Evolutionary conservation across 495 filamentous ascomycete species (phyloP), one percentile per base, ranked within the genome.

Genomic region (Astrothelium macrocarpum): DNA sequence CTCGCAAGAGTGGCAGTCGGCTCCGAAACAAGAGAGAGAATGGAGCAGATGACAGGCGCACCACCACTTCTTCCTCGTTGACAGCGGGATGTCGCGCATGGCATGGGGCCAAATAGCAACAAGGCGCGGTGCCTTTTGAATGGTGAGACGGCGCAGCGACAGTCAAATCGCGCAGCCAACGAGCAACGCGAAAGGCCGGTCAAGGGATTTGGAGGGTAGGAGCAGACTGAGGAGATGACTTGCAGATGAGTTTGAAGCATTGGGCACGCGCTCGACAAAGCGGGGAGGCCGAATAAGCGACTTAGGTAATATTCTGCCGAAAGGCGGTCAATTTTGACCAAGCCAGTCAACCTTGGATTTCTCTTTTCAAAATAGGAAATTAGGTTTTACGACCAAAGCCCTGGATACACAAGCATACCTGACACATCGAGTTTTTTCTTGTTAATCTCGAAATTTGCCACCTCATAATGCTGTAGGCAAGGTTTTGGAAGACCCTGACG

Each of bases 41-140:
- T 29, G 16, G 49, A 16, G 49, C 49, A 56, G 49, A 56, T 56
- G 49, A 56, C 49, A 56, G 20, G 49, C 49, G n/a, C n/a, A n/a
- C 25, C 20, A 11, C 25, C 20, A 28, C 49, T 9, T 56, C 5
- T 11, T 56, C 49, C 49, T 28, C 23, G 23, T 29, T 29, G 12
- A 25, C 23, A 9, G 25, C 23, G 9, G 20, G 5, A 20, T n/a
- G 11, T 9, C 12, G 23, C 49, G 49, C 20, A 56, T 18, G 45
- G 11, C 20, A 49, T 20, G 45, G 45, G 12, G 11, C 20, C 25
- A 29, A 5, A 28, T 9, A 9, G 16, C 7, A 16, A 11, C 20
- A 12, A 25, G 25, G 23, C 20, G 9, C 23, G 29, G 25, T 28
- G 49, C 25, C 5, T 12, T 9, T 16, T 20, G 25, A 56, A 29